These are phyloP conservation scores for Trichophyton simii DNA, from an alignment of 2,329 filamentous ascomycete genomes.

Conservation along the genomic window DNA sequence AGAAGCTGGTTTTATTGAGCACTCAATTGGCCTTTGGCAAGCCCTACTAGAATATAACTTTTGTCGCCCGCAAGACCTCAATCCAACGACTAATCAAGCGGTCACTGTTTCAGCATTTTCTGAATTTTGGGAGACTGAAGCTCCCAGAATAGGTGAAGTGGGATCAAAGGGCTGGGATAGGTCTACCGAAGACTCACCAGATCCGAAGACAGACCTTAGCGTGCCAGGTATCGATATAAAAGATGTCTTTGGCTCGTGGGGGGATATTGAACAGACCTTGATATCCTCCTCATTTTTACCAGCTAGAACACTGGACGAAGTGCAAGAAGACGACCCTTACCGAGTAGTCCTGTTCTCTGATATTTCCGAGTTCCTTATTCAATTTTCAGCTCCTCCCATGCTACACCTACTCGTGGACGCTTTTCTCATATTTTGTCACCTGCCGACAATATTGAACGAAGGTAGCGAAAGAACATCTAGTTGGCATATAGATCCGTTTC, in stretches of 20 bases:
- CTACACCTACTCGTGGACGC: constrained; percentile 49
- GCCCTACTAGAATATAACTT: constrained; percentile 61
- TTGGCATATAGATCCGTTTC: constrained; percentile 44
- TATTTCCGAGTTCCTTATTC: constrained; percentile 49
- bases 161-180: constrained; percentile 56
- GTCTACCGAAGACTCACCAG: constrained; percentile 18
- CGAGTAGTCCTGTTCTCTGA: constrained; percentile 71
- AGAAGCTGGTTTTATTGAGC: constrained; percentile 66
- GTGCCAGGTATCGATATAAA: constrained; percentile 15
- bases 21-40: constrained; percentile 73
- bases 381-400: constrained; percentile 21
- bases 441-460: constrained; percentile 34
- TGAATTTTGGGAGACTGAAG: constrained; percentile 80
- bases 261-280: constrained; percentile 41
- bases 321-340: constrained; percentile 67
- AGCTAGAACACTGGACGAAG: constrained; percentile 61
- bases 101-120: constrained; percentile 39
- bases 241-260: constrained; percentile 35
- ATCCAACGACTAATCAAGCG: constrained; percentile 8
- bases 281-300: constrained; percentile 45
- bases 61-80: constrained; percentile 39
- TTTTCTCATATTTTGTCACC: constrained; percentile 55
- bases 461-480: constrained; percentile 20
- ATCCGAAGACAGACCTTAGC: constrained; percentile 22
- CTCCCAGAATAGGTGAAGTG: constrained; percentile 62